Percentiles rank a stretch among this genome's conserved stretches.
Conservation (phyloP, 2,329 filamentous ascomycete species). For the Penicillium sp. region DNA sequence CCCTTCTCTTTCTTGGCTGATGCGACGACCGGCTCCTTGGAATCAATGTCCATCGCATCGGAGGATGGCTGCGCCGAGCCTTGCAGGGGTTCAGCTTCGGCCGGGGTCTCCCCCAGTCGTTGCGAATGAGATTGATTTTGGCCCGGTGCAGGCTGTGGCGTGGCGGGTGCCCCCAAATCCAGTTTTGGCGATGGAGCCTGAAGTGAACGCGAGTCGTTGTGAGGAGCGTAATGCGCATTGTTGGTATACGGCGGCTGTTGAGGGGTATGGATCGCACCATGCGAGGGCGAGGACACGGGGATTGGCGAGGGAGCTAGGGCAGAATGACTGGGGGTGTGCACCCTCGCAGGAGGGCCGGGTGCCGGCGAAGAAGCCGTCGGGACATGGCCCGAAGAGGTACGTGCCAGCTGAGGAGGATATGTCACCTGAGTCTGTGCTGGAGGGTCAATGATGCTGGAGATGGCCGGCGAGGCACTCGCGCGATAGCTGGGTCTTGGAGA, state of each 20-base stretch:
- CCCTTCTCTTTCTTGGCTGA: constrained; percentile 39
- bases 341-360: constrained; percentile 16
- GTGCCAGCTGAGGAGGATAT: constrained; percentile 24
- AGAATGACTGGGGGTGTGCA: constrained; percentile 19
- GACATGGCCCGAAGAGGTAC: constrained; percentile 25
- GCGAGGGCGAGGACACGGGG: constrained; percentile 18
- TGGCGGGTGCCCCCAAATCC: constrained; percentile 13
- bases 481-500: constrained; percentile 51
- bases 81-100: constrained; percentile 12
- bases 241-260: constrained; percentile 11
- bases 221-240: constrained; percentile 13
- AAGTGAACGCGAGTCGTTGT: constrained; percentile 20
- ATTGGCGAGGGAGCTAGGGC: constrained; percentile 21
- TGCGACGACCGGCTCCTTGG: constrained; percentile 21
- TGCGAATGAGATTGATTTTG: constrained; percentile 11
- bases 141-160: constrained; percentile 15
- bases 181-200: constrained; percentile 21
- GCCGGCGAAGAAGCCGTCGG: constrained; percentile 23
- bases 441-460: constrained; percentile 82
- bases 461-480: constrained; percentile 85
- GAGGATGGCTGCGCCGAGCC: constrained; percentile 9
- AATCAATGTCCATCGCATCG: constrained; percentile 32
- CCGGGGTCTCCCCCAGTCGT: constrained; percentile 7
- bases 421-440: constrained; percentile 27
- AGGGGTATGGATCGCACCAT: constrained; percentile 14